These are phyloP conservation scores for Neurospora africana DNA, from an alignment of 495 filamentous ascomycete genomes.

Conservation along the genomic window DNA sequence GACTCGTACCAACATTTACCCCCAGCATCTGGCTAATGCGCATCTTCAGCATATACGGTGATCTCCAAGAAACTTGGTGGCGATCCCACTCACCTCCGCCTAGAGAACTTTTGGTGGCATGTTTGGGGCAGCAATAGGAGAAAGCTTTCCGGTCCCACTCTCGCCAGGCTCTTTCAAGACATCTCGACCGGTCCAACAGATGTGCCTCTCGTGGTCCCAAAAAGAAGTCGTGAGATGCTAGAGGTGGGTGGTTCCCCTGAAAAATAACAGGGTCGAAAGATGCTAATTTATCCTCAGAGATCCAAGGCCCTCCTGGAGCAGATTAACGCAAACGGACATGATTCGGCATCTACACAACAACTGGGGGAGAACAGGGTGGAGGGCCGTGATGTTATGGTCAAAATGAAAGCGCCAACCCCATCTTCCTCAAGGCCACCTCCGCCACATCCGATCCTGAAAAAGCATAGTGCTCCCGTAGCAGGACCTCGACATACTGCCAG, in stretches of 20 bases:
- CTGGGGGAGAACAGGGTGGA: conserved; percentile 5
- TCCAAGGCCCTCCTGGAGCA: background rate
- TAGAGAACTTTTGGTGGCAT: conserved; percentile 49
- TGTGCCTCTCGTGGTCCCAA: conserved; percentile 34
- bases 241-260: conserved; percentile 23
- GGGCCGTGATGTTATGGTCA: background rate
- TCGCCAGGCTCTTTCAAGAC: conserved; percentile 38
- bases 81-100: conserved; percentile 41
- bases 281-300: background rate
- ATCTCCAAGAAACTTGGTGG: conserved; percentile 34
- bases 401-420: conserved; percentile 18
- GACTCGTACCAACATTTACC: background rate
- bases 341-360: background rate
- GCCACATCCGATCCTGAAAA: conserved; percentile 42
- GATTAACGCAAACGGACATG: background rate
- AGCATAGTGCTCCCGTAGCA: conserved; percentile 37
- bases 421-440: conserved; percentile 24
- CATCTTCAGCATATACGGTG: conserved; percentile 38
- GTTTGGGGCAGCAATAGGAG: conserved; percentile 42
- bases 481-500: conserved; percentile 41
- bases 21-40: conserved; percentile 3
- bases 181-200: conserved; percentile 40
- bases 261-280: background rate
- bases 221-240: conserved; percentile 31
- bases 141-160: conserved; percentile 30